Evolutionary conservation across 1,284 basidiomycete species (phyloP), one percentile per base, ranked within the genome.

Genomic region (Gymnopus androsaceus): DNA sequence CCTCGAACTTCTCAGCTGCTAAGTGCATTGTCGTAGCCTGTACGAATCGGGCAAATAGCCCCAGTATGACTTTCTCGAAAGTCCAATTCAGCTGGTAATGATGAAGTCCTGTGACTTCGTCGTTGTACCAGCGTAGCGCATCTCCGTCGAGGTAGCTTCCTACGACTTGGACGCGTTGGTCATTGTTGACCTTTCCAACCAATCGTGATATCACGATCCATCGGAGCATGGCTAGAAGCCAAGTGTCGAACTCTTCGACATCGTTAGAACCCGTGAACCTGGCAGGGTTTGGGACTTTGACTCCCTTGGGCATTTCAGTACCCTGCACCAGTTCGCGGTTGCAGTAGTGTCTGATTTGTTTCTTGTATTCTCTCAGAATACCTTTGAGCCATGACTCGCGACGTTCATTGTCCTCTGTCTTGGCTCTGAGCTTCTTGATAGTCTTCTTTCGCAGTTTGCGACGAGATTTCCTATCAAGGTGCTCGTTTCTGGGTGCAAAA

Each of bases 31-130:
- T 59, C 1, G 59, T 49, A 1, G 63, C 37, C 23, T 61, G 60
- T 11, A 66, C 55, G 50, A 61, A 66, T 15, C 57, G 51, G 31
- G 62, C 57, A 51, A 59, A 64, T 36, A 64, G 37, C 28, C 54
- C 60, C 30, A 56, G 25, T 5, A 65, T 59, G 14, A 59, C 48
- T 8, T 60, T 40, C 25, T 60, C 49, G 36, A 63, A 61, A 0
- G 37, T 59, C 63, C 63, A 66, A 2, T 41, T 1, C 2, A 19
- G 17, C 19, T 51, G 31, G 3, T 25, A 6, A 11, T 54, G 54
- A 17, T 60, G 47, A 19, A 50, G 21, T n/a, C 46, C 40, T 3
- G 55, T 28, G 2, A 64, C 59, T 30, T 60, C 46, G 19, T 55
- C 51, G 15, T 55, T 44, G 46, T 42, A 61, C 59, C 59, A 63